Evolutionary conservation across 2,329 filamentous ascomycete species (phyloP).

Genomic region (Cercospora brassicicola): DNA sequence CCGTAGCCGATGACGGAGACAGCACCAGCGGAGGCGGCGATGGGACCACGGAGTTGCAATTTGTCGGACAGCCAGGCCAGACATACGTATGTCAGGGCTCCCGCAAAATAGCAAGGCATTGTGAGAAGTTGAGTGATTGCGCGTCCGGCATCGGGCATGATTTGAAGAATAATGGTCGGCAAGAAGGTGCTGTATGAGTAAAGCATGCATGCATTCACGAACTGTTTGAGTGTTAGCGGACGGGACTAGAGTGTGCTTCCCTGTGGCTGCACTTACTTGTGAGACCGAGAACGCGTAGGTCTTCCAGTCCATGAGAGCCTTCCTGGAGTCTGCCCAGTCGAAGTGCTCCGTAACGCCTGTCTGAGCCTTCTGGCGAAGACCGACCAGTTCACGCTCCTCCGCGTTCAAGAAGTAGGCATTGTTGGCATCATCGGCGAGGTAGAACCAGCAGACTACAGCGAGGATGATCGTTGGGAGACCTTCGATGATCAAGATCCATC

Average conservation of each 20-base stretch:
- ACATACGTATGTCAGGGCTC: constrained; percentile 67
- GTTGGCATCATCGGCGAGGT: constrained; percentile 65
- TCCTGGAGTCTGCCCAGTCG: constrained; percentile 63
- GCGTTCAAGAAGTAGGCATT: constrained; percentile 61
- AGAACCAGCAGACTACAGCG: constrained; percentile 44
- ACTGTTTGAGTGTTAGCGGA: constrained; percentile 46
- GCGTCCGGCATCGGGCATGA: constrained; percentile 61
- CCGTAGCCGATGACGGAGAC: constrained; percentile 41
- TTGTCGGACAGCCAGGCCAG: constrained; percentile 68
- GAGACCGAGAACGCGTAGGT: constrained; percentile 68
- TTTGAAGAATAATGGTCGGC: constrained; percentile 72
- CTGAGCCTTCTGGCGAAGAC: constrained; percentile 52
- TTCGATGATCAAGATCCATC: constrained; percentile 62
- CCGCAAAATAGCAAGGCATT: constrained; percentile 74
- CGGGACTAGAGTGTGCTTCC: no score
- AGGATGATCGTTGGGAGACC: constrained; percentile 37
- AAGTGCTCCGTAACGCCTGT: constrained; percentile 53
- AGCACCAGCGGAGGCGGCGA: constrained; percentile 61
- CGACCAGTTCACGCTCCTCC: constrained; percentile 61
- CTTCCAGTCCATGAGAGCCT: constrained; percentile 72
- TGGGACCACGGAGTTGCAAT: constrained; percentile 64
- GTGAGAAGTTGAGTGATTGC: constrained; percentile 73
- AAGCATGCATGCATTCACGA: constrained; percentile 73
- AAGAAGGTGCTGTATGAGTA: constrained; percentile 78
- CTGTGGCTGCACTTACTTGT: constrained; percentile 32